Evolutionary conservation across 1,139 yeast species (phyloP), one percentile per base, ranked within the genome.

Genomic region (Taiozyma sp.): DNA sequence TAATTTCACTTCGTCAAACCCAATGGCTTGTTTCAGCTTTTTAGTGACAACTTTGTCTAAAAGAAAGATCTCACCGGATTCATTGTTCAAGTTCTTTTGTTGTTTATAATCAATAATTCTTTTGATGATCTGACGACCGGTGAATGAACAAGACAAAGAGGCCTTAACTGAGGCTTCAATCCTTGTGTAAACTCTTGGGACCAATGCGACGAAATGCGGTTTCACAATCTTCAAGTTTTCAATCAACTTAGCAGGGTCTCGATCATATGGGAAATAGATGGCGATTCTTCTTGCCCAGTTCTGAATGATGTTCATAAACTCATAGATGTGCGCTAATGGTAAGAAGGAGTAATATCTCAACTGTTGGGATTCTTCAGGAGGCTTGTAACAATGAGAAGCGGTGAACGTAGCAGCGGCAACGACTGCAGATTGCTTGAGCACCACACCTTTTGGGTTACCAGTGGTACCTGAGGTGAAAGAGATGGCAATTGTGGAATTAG

Each of bases 101-200:
- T 68, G 61, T 62, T 76, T 77, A 27, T 72, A 65, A 22, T 69
- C 72, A 45, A 70, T 64, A 4, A 68, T 61, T 43, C 57, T 62
- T 7, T 56, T 45, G 2, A 71, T 66, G 9, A 80, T 69, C 45
- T 61, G 66, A 45, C 76, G 70, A 12, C 76, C 76, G 13, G 65
- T 61, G 23, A 70, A 48, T 8, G 71, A 70, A 2, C 66, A 57
- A 8, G 70, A 69, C 42, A 74, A 84, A 36, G 92, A 92, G 8
- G 91, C 83, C 14, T 63, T 69, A 16, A 71, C 57, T 54, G 68
- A 78, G 67, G 65, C 75, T 60, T 83, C 89, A 51, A 84, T 68
- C 63, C 81, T 77, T 52, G 83, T 77, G 60, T 75, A 78, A 4
- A 84, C 77, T 54, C 90, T 71, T 5, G 90, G 90, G 45, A 84